These are phyloP conservation scores for Hyaloscypha finlandica DNA, from an alignment of 495 filamentous ascomycete genomes.

Conservation along the genomic window DNA sequence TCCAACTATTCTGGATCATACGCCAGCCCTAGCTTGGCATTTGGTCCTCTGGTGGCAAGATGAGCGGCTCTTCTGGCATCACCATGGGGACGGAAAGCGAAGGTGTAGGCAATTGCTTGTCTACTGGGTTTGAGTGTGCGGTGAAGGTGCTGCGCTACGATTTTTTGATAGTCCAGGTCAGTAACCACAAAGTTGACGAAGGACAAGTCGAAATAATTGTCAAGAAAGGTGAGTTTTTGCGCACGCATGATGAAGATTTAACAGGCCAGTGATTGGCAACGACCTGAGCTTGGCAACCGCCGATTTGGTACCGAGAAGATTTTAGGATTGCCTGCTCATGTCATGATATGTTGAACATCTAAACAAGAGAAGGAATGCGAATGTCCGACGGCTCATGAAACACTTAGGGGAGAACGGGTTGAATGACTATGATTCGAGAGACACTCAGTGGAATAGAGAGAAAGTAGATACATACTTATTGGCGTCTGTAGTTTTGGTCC, in stretches of 20 bases:
- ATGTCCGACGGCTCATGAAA: too few species aligned
- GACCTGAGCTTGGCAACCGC: slow-evolving; percentile 30
- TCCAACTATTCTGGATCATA: background rate
- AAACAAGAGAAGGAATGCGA: background rate
- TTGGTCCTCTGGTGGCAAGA: slow-evolving; percentile 19
- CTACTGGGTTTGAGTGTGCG: slow-evolving; percentile 35
- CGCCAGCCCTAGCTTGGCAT: slow-evolving; percentile 19
- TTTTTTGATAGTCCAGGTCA: slow-evolving; percentile 16
- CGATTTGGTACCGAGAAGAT: slow-evolving; percentile 17
- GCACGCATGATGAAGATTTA: slow-evolving; percentile 18
- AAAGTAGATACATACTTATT: background rate
- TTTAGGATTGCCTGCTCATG: background rate
- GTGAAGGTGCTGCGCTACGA: slow-evolving; percentile 31
- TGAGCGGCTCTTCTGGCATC: slow-evolving; percentile 25
- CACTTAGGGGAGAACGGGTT: too few species aligned
- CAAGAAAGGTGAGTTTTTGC: slow-evolving; percentile 29
- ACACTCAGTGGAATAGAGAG: background rate
- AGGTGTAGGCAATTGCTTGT: slow-evolving; percentile 30
- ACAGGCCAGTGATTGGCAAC: slow-evolving; percentile 17
- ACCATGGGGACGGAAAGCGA: slow-evolving; percentile 28
- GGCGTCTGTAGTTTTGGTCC: slow-evolving; percentile 25
- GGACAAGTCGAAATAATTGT: slow-evolving; percentile 32
- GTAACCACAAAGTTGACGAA: slow-evolving; percentile 29
- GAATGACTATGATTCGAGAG: too few species aligned
- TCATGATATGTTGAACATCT: background rate